These are phyloP conservation scores for Ogataea paraovalis DNA, from an alignment of 805 yeast species.

Conservation along the genomic window DNA sequence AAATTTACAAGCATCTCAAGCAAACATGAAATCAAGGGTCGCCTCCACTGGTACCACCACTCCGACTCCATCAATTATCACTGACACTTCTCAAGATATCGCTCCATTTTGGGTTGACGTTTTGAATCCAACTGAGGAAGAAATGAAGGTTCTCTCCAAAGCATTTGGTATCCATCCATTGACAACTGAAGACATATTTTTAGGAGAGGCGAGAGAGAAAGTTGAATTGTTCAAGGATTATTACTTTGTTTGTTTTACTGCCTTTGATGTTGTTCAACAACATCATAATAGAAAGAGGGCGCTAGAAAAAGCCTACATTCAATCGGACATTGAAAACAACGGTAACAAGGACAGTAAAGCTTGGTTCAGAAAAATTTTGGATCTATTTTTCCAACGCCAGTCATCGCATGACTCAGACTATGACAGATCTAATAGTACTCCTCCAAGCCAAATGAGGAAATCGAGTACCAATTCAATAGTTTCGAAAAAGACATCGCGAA, in stretches of 20 bases:
- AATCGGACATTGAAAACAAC: slow-evolving; percentile 16
- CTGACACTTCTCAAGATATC: slow-evolving; percentile 18
- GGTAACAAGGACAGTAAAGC: slow-evolving; percentile 13
- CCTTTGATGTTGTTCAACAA: slow-evolving; percentile 78
- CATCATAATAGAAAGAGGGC: slow-evolving; percentile 39
- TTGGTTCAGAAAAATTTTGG: slow-evolving; percentile 13
- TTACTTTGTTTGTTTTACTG: slow-evolving; percentile 85
- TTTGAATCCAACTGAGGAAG: slow-evolving; percentile 91
- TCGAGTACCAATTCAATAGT: slow-evolving; percentile 12
- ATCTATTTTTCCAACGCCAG: slow-evolving; percentile 3
- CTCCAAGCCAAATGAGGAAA: background rate
- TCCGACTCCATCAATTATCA: slow-evolving; percentile 7
- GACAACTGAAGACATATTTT: slow-evolving; percentile 90
- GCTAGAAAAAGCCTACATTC: slow-evolving; percentile 18
- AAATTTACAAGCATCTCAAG: slow-evolving; percentile 11
- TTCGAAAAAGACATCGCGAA: slow-evolving; percentile 15
- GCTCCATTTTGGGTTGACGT: slow-evolving; percentile 93
- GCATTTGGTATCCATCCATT: slow-evolving; percentile 94
- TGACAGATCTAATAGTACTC: background rate
- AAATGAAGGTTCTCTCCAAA: slow-evolving; percentile 85
- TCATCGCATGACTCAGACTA: background rate
- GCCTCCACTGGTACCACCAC: slow-evolving; percentile 1
- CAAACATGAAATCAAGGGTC: slow-evolving; percentile 7
- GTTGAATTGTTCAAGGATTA: slow-evolving; percentile 87
- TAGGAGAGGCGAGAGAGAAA: slow-evolving; percentile 93